Conservation (phyloP, 2,329 filamentous ascomycete species). For the Beauveria sp. region DNA sequence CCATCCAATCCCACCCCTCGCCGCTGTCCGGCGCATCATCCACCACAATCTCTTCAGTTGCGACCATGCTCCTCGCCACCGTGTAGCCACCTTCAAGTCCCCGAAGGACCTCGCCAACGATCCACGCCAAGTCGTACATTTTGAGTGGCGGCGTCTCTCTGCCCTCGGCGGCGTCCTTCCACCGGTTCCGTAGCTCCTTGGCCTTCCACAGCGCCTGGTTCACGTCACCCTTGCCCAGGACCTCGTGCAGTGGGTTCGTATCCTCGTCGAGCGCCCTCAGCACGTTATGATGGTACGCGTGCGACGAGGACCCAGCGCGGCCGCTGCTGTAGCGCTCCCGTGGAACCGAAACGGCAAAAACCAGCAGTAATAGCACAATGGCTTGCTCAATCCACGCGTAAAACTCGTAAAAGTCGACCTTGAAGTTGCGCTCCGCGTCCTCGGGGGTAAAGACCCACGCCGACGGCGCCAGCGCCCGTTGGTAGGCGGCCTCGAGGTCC, state of each 20-base stretch:
- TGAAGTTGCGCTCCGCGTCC: conserved; percentile 62
- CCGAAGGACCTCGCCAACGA: conserved; percentile 47
- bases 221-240: conserved; percentile 48
- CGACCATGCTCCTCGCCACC: conserved; percentile 41
- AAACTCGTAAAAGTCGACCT: conserved; percentile 71
- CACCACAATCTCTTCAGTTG: neutral
- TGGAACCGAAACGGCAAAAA: conserved; percentile 51
- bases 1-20: conserved; percentile 48
- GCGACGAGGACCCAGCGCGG: conserved; percentile 20
- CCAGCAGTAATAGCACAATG: conserved; percentile 56
- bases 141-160: conserved; percentile 36
- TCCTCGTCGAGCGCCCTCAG: conserved; percentile 52
- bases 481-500: conserved; percentile 50
- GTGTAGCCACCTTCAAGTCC: conserved; percentile 53
- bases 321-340: conserved; percentile 15
- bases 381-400: conserved; percentile 67
- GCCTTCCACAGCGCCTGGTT: conserved; percentile 53
- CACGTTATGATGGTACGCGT: conserved; percentile 64
- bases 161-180: conserved; percentile 58
- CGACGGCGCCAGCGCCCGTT: conserved; percentile 36
- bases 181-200: conserved; percentile 63
- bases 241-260: conserved; percentile 46
- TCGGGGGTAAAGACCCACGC: conserved; percentile 26
- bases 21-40: conserved; percentile 12
- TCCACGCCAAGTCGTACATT: conserved; percentile 54